Percentiles rank a stretch among this genome's conserved stretches.
phyloP scores from a whole-genome alignment of 2,329 filamentous ascomycete genomes.

The Fusarium neocosmosporiellum region DNA sequence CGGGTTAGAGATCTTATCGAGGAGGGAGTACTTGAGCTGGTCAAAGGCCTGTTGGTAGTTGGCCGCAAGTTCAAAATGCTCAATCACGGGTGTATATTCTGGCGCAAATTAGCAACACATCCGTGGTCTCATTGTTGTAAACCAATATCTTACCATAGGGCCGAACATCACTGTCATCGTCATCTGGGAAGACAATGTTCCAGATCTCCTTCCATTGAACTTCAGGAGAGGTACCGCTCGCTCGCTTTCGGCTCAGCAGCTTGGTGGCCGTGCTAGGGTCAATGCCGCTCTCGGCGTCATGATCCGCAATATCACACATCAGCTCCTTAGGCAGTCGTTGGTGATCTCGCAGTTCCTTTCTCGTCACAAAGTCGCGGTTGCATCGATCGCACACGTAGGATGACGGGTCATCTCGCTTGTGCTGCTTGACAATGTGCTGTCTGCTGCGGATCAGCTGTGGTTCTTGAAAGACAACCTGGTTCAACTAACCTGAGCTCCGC shows the following conservation, averaged over 20 bases:
- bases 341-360: constrained; percentile 54
- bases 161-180: constrained; percentile 49
- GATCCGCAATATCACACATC: constrained; percentile 56
- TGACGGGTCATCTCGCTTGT: constrained; percentile 55
- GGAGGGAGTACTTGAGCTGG: constrained; percentile 47
- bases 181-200: constrained; percentile 56
- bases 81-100: constrained; percentile 56
- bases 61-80: constrained; percentile 53
- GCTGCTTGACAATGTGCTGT: constrained; percentile 57
- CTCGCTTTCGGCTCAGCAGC: constrained; percentile 53
- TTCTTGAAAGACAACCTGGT: too few relatives aligned
- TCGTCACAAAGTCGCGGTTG: constrained; percentile 52
- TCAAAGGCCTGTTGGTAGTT: constrained; percentile 50
- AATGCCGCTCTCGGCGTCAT: constrained; percentile 54
- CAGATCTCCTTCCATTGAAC: constrained; percentile 56
- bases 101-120: constrained; percentile 2
- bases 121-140: too few relatives aligned
- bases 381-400: constrained; percentile 55
- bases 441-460: constrained; percentile 36
- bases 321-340: constrained; percentile 54
- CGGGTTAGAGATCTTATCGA: constrained; percentile 52
- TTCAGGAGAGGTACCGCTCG: constrained; percentile 51
- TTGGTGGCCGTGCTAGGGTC: constrained; percentile 55
- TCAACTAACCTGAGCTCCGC: constrained; percentile 51
- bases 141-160: constrained; percentile 41